Conservation (phyloP, 2,329 filamentous ascomycete genomes). For the Fusarium succisae region DNA sequence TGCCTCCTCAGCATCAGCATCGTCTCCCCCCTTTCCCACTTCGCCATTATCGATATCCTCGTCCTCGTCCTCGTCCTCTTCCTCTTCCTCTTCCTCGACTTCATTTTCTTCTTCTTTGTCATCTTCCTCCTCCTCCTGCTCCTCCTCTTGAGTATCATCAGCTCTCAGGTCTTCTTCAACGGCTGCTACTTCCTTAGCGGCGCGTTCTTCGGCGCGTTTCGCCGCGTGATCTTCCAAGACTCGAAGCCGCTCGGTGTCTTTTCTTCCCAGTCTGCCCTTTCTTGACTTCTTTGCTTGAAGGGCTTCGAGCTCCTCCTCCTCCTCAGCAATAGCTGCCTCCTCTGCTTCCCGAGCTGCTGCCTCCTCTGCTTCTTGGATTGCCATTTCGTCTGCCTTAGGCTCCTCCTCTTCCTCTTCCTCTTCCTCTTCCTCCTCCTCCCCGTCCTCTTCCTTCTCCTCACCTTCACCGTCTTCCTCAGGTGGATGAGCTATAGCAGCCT, state of each 20-base stretch:
- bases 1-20: not conserved
- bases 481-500: conserved; percentile 31
- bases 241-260: conserved; percentile 37
- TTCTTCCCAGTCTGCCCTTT: conserved; percentile 38
- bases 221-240: conserved; percentile 32
- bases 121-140: conserved; percentile 39
- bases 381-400: not conserved
- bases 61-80: accelerated
- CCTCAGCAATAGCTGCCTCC: conserved; percentile 27
- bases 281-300: conserved; percentile 35
- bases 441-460: not conserved
- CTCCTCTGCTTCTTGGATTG: conserved; percentile 29
- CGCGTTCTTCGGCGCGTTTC: conserved; percentile 29
- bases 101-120: conserved; percentile 16
- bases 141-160: conserved; percentile 40
- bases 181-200: conserved; percentile 34
- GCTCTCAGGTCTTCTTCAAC: not conserved
- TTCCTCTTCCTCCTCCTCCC: not conserved
- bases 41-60: not conserved
- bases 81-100: not conserved
- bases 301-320: conserved; percentile 22
- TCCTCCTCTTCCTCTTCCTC: not conserved
- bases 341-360: conserved; percentile 28
- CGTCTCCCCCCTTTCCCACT: not conserved
- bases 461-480: conserved; percentile 7